Percentiles rank a stretch among this genome's conserved stretches.
Evolutionary conservation across 2,329 filamentous ascomycete genomes (phyloP).

Genomic region (Ophiosphaerella narmari): DNA sequence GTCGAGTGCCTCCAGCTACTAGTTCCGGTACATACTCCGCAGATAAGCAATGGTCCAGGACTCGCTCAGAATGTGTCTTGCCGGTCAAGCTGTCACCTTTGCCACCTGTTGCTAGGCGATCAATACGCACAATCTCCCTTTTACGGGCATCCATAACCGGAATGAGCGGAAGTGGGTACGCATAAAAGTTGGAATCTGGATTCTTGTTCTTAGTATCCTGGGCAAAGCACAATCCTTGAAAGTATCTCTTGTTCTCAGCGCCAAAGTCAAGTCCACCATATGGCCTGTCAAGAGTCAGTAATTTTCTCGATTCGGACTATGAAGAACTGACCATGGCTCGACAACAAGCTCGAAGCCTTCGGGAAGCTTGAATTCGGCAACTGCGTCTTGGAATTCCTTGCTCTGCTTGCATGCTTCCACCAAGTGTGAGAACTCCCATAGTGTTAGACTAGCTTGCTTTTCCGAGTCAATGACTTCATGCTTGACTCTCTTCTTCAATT

Average conservation of each 20-base stretch:
- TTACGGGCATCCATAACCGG: slow-evolving; percentile 45
- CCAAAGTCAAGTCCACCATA: slow-evolving; percentile 58
- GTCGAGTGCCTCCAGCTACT: slow-evolving; percentile 42
- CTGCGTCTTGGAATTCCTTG: slow-evolving; percentile 56
- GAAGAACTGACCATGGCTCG: slow-evolving; percentile 52
- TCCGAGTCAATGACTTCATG: slow-evolving; percentile 55
- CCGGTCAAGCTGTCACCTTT: slow-evolving; percentile 44
- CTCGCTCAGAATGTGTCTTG: slow-evolving; percentile 44
- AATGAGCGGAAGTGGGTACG: slow-evolving; percentile 45
- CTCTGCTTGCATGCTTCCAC: slow-evolving; percentile 57
- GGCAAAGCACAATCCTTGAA: slow-evolving; percentile 61
- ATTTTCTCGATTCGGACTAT: neutral
- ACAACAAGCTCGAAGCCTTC: slow-evolving; percentile 61
- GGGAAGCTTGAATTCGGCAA: slow-evolving; percentile 58
- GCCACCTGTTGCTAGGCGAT: slow-evolving; percentile 45
- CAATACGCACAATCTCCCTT: slow-evolving; percentile 42
- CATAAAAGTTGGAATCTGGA: slow-evolving; percentile 47
- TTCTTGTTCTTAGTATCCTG: slow-evolving; percentile 53
- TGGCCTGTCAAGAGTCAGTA: slow-evolving; percentile 39
- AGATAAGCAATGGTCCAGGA: slow-evolving; percentile 55
- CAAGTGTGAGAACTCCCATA: slow-evolving; percentile 46
- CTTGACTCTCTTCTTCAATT: slow-evolving; percentile 46
- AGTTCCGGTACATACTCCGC: slow-evolving; percentile 57
- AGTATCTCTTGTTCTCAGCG: slow-evolving; percentile 56
- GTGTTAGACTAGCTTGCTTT: slow-evolving; percentile 54